These are phyloP conservation scores for barrel medic (Medicago truncatula) DNA, from an alignment of 306 rosid genomes.

Conservation along the genomic window MtrunA17r5.0-ANR NC_053045.1:3632001-3632500, in stretches of 20 bases:
- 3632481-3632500: neutral
- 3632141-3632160: slow-evolving; percentile 69
- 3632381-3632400: slow-evolving; percentile 7
- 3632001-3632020: slow-evolving; percentile 13
- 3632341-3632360: slow-evolving; percentile 8
- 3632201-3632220: slow-evolving; percentile 69
- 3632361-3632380: slow-evolving; percentile 29
- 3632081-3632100: slow-evolving; percentile 67
- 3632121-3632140: slow-evolving; percentile 76
- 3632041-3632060: slow-evolving; percentile 7
- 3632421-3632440: slow-evolving; percentile 1
- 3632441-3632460: neutral
- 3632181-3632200: slow-evolving; percentile 64
- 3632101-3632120: slow-evolving; percentile 78
- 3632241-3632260: slow-evolving; percentile 89
- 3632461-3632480: slow-evolving; percentile 3
- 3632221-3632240: slow-evolving; percentile 75
- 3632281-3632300: slow-evolving; percentile 49
- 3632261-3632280: slow-evolving; percentile 92
- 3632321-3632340: slow-evolving; percentile 16
- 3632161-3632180: slow-evolving; percentile 93
- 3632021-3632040: slow-evolving; percentile 15
- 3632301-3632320: slow-evolving; percentile 25
- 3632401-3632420: too few species aligned
- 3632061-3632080: slow-evolving; percentile 41